Percentiles rank a stretch among this genome's conserved stretches.
These are phyloP conservation scores for Knufia petricola DNA, from an alignment of 2,329 filamentous ascomycete species.

Conservation along the genomic window DNA sequence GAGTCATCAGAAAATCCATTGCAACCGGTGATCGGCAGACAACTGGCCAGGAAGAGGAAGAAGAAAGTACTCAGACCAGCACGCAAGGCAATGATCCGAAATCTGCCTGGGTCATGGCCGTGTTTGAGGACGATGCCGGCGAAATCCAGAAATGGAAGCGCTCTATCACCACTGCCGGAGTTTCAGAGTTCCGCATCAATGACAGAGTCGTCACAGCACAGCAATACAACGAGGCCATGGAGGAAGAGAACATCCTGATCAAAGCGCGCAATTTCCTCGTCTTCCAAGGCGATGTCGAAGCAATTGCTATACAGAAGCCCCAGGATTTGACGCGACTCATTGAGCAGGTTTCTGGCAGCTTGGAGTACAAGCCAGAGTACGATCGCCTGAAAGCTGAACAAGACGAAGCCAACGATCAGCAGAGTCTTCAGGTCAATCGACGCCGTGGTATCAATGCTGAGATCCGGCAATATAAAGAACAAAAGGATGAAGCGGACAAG, in stretches of 20 bases:
- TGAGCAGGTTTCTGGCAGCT: conserved; percentile 92
- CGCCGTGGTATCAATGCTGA: conserved; percentile 93
- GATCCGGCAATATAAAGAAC: conserved; percentile 94
- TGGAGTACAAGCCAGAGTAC: conserved; percentile 91
- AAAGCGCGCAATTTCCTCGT: conserved; percentile 97
- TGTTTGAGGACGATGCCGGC: conserved; percentile 94
- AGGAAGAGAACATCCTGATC: conserved; percentile 92
- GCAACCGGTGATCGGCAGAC: conserved; percentile 72
- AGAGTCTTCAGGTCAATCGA: conserved; percentile 77
- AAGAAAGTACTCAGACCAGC: conserved; percentile 50
- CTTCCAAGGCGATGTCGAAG: conserved; percentile 96
- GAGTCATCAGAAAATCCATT: conserved; percentile 82
- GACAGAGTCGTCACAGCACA: conserved; percentile 78
- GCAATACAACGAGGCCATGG: conserved; percentile 86
- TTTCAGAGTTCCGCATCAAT: conserved; percentile 96
- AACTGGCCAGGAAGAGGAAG: conserved; percentile 49
- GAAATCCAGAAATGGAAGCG: conserved; percentile 95
- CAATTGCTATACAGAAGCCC: conserved; percentile 88
- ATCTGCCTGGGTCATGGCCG: conserved; percentile 97
- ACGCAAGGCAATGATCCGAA: conserved; percentile 68
- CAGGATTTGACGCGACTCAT: conserved; percentile 88
- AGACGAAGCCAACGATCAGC: conserved; percentile 78
- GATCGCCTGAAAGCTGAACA: conserved; percentile 79
- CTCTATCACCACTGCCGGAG: conserved; percentile 76
- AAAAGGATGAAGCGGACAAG: conserved; percentile 89